Evolutionary conservation across 768 basidiomycete genomes (phyloP), one percentile per base, ranked within the genome.

Genomic region (Baorangia bicolor): DNA sequence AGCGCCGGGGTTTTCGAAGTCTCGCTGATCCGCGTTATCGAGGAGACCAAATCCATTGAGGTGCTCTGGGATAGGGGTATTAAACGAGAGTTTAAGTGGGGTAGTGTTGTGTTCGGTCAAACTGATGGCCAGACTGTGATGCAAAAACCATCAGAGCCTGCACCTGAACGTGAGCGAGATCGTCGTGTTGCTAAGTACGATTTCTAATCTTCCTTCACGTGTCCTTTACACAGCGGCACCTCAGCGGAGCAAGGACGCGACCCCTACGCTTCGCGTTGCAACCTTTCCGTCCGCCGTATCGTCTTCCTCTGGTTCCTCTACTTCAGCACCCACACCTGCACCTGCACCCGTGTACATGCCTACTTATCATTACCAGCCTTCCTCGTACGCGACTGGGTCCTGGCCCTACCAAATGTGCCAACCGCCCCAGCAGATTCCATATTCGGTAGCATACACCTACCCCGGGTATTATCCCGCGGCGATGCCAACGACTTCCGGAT

Each of bases 1-100:
- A 87, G 83, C 62, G 81, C 88, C 11, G 93, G 94, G 5, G 86
- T 90, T 31, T 95, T 92, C 67, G 92, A 95, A 67, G 92, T 94
- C 5, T 87, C 85, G 6, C 77, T 96, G 34, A 66, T 90, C 14
- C 80, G 83, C 55, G 86, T 92, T 18, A 74, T 88, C 34, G 85
- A 87, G 59, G 88, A 86, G 59, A 80, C 78, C 1, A 77, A 81
- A 48, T 85, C 85, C 10, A 86, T 95, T 1, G 86, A 88, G 66
- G 92, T 95, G 5, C 68, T 90, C 8, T 94, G 92, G 88, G 90
- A 91, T 65, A 76, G 81, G 27, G 86, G 85, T 9, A 60, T 83
- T 35, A 88, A 85, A 71, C 78, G 83, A 51, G 89, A 91, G 68
- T 89, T 92, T 66, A 91, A 89, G 68, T 92, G 90, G 90, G 82